A percentile compares a stretch with the other conserved stretches of the same genome.
Conservation (phyloP, 768 basidiomycete species). For the Russula dissimulans region DNA sequence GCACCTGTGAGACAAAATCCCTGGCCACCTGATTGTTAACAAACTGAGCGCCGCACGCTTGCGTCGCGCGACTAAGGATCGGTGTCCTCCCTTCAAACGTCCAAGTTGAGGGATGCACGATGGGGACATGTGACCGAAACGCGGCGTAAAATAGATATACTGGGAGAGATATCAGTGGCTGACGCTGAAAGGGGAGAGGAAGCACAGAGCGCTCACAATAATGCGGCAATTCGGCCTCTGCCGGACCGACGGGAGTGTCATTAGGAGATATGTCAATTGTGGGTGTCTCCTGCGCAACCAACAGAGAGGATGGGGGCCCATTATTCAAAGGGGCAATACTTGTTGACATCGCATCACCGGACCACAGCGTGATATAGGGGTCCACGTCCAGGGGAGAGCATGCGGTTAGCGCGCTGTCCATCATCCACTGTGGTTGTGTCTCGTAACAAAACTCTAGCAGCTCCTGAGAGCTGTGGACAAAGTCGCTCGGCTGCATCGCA, state of each 20-base stretch:
- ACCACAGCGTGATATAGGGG: constrained; percentile 2
- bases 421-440: constrained; percentile 9
- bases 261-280: constrained; percentile 4
- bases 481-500: constrained; percentile 9
- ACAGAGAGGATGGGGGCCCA: constrained; percentile 1
- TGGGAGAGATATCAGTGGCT: constrained; percentile 18
- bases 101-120: constrained; percentile 45
- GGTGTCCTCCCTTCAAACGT: constrained; percentile 36
- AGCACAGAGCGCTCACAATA: constrained; percentile 33
- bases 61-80: constrained; percentile 41
- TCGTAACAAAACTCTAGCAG: constrained; percentile 14
- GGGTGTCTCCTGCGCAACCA: constrained; percentile 6
- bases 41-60: constrained; percentile 46
- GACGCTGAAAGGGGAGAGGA: constrained; percentile 11
- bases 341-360: constrained; percentile 1
- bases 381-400: constrained; percentile 13
- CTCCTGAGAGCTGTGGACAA: constrained; percentile 1
- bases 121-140: constrained; percentile 40
- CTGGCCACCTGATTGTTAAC: constrained; percentile 36
- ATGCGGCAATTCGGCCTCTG: constrained; percentile 30
- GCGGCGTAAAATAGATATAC: constrained; percentile 44
- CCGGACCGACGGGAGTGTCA: constrained; percentile 7
- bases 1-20: constrained; percentile 36
- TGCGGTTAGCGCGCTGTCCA: constrained; percentile 5
- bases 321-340: background rate